These are phyloP conservation scores for Fremontodendron californicum DNA, from an alignment of 345 rosid genomes.

Conservation along the genomic window DNA sequence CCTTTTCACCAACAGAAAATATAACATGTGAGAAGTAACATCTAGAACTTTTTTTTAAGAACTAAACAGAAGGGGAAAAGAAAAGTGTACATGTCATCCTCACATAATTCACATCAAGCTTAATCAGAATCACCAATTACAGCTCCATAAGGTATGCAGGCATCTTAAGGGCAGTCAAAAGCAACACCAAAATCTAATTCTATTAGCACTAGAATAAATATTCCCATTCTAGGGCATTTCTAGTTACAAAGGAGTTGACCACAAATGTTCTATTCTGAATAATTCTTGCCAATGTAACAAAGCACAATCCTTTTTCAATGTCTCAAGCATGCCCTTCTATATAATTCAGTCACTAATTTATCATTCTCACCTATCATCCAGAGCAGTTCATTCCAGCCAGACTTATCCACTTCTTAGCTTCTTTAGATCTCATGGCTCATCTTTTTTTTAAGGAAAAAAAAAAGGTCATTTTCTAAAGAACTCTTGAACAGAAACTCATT, in stretches of 20 bases:
- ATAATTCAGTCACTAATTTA: neutral
- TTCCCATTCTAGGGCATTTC: neutral
- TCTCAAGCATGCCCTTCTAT: neutral
- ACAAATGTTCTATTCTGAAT: neutral
- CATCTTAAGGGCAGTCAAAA: neutral
- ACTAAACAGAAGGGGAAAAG: neutral
- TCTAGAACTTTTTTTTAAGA: neutral
- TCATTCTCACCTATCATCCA: neutral
- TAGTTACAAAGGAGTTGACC: neutral
- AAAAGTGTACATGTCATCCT: neutral
- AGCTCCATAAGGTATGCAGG: neutral
- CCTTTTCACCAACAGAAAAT: neutral
- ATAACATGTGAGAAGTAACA: neutral
- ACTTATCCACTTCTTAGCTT: neutral
- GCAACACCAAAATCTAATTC: neutral
- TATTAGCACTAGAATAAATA: neutral
- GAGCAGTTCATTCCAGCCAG: no score
- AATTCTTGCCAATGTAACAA: neutral
- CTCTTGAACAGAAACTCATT: neutral
- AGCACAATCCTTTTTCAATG: neutral
- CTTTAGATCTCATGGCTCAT: neutral
- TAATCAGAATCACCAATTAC: neutral
- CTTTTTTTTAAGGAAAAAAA: neutral
- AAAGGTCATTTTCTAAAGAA: neutral
- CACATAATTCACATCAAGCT: neutral